These are phyloP conservation scores for Chaetomium tenue DNA, from an alignment of 495 filamentous ascomycete species.

Conservation along the genomic window DNA sequence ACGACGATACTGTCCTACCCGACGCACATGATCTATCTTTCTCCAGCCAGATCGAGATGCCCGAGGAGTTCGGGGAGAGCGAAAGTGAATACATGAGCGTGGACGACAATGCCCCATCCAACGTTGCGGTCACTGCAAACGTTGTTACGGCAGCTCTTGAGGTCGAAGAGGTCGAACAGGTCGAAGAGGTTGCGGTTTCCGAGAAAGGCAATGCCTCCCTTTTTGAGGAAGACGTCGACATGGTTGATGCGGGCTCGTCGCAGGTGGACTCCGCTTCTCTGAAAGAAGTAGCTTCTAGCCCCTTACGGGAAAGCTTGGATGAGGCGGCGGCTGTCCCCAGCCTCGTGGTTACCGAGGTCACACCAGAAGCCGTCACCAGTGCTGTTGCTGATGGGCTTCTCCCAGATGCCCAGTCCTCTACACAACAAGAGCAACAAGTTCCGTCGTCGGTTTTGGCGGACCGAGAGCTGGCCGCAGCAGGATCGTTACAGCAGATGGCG, in stretches of 20 bases:
- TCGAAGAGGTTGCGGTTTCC: background rate
- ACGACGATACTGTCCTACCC: conserved; percentile 1
- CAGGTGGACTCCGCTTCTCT: background rate
- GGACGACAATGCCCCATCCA: background rate
- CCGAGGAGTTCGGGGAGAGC: conserved; percentile 15
- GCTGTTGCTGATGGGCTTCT: background rate
- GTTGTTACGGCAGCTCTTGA: background rate
- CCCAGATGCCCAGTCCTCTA: background rate
- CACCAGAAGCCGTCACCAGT: background rate
- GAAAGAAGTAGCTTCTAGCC: background rate
- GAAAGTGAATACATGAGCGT: conserved; percentile 20
- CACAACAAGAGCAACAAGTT: background rate
- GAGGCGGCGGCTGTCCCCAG: background rate
- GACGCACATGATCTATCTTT: conserved; percentile 14
- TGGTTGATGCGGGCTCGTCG: conserved; percentile 12
- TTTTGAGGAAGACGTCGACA: conserved; percentile 20
- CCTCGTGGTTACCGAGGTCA: background rate
- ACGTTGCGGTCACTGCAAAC: background rate
- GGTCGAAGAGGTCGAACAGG: conserved; percentile 2
- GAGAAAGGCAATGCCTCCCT: too few species aligned
- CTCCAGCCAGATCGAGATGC: conserved; percentile 23
- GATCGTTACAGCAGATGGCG: background rate
- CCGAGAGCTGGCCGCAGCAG: background rate
- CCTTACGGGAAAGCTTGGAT: background rate
- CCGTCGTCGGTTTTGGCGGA: background rate